Evolutionary conservation across 805 yeast species (phyloP).

Genomic region (Cyberlindnera amylophila): DNA sequence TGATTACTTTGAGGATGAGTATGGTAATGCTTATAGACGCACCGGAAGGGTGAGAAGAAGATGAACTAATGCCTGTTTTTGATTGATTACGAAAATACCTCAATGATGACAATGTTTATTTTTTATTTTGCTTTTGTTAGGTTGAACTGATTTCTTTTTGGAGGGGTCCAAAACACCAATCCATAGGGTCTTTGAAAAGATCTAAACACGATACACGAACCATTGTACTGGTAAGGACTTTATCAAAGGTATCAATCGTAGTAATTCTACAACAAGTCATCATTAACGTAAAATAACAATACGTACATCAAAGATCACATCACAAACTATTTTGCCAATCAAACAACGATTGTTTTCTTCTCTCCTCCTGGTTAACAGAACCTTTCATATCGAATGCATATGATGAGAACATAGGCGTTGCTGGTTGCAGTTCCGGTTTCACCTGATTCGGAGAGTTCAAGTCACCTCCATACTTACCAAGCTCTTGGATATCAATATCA

Average conservation of each 20-base stretch:
- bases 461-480: constrained; percentile 13
- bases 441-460: background rate
- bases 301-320: background rate
- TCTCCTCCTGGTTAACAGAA: constrained; percentile 1
- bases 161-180: too few species aligned
- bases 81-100: too few species aligned
- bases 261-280: too few species aligned
- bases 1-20: constrained; percentile 14
- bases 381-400: background rate
- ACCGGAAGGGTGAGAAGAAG: constrained; percentile 7
- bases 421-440: too few species aligned
- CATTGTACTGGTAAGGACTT: too few species aligned
- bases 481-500: constrained; percentile 28
- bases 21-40: constrained; percentile 13
- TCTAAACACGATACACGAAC: too few species aligned
- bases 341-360: constrained; percentile 16
- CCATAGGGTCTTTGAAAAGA: too few species aligned
- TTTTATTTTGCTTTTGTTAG: too few species aligned
- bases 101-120: too few species aligned
- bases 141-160: too few species aligned
- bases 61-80: background rate
- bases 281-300: background rate
- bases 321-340: constrained; percentile 25
- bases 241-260: too few species aligned
- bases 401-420: too few species aligned